Evolutionary conservation across 108 stramenopile species (phyloP), one percentile per base, ranked within the genome.

Genomic region (Cyclotella sp.): DNA sequence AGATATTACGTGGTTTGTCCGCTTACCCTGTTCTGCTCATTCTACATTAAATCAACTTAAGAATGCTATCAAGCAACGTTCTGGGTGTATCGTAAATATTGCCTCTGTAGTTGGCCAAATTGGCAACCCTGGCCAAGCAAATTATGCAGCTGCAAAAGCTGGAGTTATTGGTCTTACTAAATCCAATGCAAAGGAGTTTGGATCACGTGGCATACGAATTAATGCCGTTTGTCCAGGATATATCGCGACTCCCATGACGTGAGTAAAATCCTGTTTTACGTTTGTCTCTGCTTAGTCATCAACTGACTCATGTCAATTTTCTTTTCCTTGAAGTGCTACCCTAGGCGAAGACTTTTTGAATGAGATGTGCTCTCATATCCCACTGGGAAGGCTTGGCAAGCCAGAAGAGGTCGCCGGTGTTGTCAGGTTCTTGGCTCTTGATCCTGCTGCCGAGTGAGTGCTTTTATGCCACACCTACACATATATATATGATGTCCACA

Each of bases 21-120:
- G 3, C n/a, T 51, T 51, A 24, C 26, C 1, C 26, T n/a, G 5
- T 58, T 8, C 24, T 60, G 26, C 29, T 57, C 15, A 45, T 18
- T 60, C 34, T 60, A 19, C 58, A 19, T 6, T 22, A 29, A 12
- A 30, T 22, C 28, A 26, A 29, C 6, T 41, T 14, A 21, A 77
- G 68, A 59, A 68, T 18, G 78, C 78, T 41, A 49, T 87, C 70
- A 87, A 81, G 69, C 63, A 84, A 54, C 84, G 84, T 39, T 57
- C 81, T 16, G 90, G 90, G 30, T 84, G 88, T 47, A 90, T 91
- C 47, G 62, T 91, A 63, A 91, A 91, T 70, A 89, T 91, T 24
- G 71, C 90, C 39, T 88, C 87, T 13, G 84, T 91, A 29, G 89
- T 91, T 29, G 90, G 90, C 9, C 89, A 87, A 47, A 90, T 91